A percentile compares a stretch with the other conserved stretches of the same genome.
phyloP scores from a whole-genome alignment of 768 basidiomycete genomes.

The Chalciporus sphaerocephalus region DNA sequence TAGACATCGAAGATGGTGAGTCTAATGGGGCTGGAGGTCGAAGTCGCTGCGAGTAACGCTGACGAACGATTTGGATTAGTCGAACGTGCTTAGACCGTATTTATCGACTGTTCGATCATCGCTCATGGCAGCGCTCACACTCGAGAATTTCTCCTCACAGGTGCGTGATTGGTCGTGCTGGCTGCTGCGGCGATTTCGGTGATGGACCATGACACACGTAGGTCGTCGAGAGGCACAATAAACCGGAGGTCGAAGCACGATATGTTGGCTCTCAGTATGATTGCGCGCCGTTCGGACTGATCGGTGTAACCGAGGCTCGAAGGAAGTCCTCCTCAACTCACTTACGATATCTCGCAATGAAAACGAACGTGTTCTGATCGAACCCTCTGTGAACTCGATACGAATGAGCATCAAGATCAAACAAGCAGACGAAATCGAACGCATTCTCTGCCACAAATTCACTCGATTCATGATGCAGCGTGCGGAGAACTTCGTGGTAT shows the following conservation, averaged over 20 bases:
- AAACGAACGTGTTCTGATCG: slow-evolving; percentile 94
- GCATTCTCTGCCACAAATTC: slow-evolving; percentile 96
- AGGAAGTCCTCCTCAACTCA: slow-evolving; percentile 91
- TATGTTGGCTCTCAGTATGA: slow-evolving; percentile 32
- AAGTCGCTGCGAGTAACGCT: slow-evolving; percentile 8
- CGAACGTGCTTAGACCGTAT: slow-evolving; percentile 93
- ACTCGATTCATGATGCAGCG: slow-evolving; percentile 99
- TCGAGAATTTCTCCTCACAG: slow-evolving; percentile 98
- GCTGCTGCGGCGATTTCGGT: slow-evolving; percentile 7
- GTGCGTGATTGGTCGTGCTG: slow-evolving; percentile 4
- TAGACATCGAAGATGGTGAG: slow-evolving; percentile 47
- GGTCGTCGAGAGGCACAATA: slow-evolving; percentile 97
- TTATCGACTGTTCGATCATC: slow-evolving; percentile 94
- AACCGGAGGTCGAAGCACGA: slow-evolving; percentile 91
- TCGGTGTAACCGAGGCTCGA: slow-evolving; percentile 60
- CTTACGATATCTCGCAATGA: slow-evolving; percentile 95
- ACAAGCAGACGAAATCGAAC: slow-evolving; percentile 98
- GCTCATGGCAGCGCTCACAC: slow-evolving; percentile 92
- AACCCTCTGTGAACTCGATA: slow-evolving; percentile 95
- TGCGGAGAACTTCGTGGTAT: slow-evolving; percentile 94
- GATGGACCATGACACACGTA: slow-evolving; percentile 31
- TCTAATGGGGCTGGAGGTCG: slow-evolving; percentile 4
- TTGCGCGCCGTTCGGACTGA: slow-evolving; percentile 5
- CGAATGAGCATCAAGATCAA: slow-evolving; percentile 98
- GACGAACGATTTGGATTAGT: slow-evolving; percentile 44